Percentiles rank a stretch among this genome's conserved stretches.
Conservation (phyloP, 108 stramenopile species). For the Nannochloropsis salina region DNA sequence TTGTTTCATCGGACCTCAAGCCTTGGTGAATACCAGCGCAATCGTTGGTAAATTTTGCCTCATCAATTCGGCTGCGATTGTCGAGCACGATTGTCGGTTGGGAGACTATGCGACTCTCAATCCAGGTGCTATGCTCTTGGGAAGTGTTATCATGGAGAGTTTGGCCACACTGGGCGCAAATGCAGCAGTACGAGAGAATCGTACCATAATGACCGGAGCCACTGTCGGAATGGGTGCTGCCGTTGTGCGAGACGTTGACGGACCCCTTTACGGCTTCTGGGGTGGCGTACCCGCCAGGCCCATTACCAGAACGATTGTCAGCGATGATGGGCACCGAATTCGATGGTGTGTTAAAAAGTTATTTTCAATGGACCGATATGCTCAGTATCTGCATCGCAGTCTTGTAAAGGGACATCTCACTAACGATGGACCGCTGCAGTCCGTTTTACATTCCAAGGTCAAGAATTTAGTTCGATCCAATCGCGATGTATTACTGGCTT, state of each 20-base stretch:
- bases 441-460: neutral
- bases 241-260: neutral
- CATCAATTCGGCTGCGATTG: slow-evolving; percentile 11
- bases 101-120: neutral
- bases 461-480: slow-evolving; percentile 6
- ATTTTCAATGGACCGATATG: neutral
- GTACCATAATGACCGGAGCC: neutral
- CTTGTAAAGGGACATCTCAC: neutral
- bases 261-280: neutral
- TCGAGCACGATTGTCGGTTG: slow-evolving; percentile 5
- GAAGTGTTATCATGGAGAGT: neutral
- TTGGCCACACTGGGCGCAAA: neutral
- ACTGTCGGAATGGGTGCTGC: slow-evolving; percentile 4
- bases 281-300: slow-evolving; percentile 9
- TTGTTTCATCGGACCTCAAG: neutral
- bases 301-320: neutral
- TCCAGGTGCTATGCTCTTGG: slow-evolving; percentile 11
- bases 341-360: neutral
- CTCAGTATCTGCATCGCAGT: neutral
- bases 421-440: neutral
- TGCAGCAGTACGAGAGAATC: slow-evolving; percentile 11
- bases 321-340: neutral
- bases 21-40: neutral
- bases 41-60: neutral
- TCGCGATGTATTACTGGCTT: neutral